Evolutionary conservation across 2,329 filamentous ascomycete genomes (phyloP).

Genomic region (Beauveria rudraprayagi): DNA sequence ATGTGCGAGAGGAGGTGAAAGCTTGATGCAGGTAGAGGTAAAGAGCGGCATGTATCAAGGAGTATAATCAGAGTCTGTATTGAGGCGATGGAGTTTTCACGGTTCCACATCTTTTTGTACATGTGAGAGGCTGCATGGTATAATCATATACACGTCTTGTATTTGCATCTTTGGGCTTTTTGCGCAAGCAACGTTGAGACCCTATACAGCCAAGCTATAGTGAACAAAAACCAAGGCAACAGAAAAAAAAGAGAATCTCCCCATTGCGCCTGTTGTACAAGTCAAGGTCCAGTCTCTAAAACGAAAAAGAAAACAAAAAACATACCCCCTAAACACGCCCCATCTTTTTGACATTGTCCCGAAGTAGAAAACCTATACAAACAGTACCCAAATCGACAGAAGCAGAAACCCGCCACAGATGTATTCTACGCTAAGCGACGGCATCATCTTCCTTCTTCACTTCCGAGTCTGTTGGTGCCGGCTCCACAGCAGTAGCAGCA

Average conservation of each 20-base stretch:
- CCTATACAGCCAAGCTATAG: neutral
- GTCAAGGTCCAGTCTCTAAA: neutral
- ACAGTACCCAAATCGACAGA: neutral
- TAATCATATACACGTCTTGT: neutral
- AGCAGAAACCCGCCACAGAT: neutral
- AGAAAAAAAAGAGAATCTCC: neutral
- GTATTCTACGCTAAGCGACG: neutral
- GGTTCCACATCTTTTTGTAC: neutral
- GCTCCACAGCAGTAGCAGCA: neutral
- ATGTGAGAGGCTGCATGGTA: too few species aligned
- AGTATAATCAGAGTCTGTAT: neutral
- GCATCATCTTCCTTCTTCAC: neutral
- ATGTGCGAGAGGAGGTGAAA: neutral
- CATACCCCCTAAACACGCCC: neutral
- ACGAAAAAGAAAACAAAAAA: neutral
- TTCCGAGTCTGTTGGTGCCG: neutral
- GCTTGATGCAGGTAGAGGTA: too few species aligned
- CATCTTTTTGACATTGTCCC: neutral
- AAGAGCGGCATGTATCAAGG: too few species aligned
- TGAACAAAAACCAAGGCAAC: neutral
- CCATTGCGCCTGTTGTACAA: conserved; percentile 9
- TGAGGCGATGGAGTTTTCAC: neutral
- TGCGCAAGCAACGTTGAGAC: neutral
- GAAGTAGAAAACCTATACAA: neutral
- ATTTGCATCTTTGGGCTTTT: neutral